Conservation (phyloP, 108 stramenopile species). For the Nitzschia sp. region DNA sequence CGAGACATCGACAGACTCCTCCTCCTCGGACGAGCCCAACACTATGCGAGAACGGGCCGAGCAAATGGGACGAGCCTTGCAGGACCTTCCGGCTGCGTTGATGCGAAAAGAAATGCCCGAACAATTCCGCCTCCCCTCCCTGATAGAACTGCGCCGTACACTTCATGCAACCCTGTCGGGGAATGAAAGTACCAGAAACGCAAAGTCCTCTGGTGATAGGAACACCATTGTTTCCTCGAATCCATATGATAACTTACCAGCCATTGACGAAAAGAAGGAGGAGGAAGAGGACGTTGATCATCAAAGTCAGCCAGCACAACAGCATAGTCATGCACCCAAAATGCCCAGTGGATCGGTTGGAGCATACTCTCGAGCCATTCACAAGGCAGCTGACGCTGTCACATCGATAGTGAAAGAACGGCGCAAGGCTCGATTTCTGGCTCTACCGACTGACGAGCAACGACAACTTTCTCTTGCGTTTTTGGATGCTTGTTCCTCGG, state of each 20-base stretch:
- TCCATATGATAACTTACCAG: constrained; percentile 51
- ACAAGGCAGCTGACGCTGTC: constrained; percentile 40
- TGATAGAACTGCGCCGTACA: constrained; percentile 33
- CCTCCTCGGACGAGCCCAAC: background rate
- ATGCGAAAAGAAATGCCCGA: constrained; percentile 10
- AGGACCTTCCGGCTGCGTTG: constrained; percentile 13
- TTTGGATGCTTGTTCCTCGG: constrained; percentile 70
- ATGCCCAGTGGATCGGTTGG: constrained; percentile 73
- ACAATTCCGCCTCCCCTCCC: constrained; percentile 20
- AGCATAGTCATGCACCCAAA: constrained; percentile 23
- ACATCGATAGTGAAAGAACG: constrained; percentile 38
- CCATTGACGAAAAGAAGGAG: constrained; percentile 20
- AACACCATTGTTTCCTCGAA: constrained; percentile 16
- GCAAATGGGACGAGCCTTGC: constrained; percentile 30
- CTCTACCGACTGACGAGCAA: constrained; percentile 47
- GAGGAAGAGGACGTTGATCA: background rate
- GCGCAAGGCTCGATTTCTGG: constrained; percentile 50
- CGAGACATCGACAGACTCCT: background rate
- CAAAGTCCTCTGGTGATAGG: background rate
- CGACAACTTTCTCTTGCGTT: constrained; percentile 43
- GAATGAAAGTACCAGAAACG: background rate
- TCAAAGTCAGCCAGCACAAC: background rate
- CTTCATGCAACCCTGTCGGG: constrained; percentile 17
- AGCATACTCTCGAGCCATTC: constrained; percentile 63
- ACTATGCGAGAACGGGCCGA: constrained; percentile 37